Conservation (phyloP, 805 yeast species). For the Scheffersomyces spartinae region DNA sequence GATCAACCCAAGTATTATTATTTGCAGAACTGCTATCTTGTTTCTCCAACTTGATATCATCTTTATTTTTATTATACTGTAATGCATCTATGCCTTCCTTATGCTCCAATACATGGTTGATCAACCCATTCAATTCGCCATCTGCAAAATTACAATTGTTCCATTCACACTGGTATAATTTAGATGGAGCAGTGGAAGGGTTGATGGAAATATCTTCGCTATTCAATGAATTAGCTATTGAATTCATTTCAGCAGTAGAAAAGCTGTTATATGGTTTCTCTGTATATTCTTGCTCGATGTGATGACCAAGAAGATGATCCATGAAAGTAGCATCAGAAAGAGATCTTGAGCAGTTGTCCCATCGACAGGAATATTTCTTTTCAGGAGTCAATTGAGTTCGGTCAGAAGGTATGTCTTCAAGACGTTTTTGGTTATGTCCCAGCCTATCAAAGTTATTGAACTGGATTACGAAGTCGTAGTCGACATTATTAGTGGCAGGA, state of each 20-base stretch:
- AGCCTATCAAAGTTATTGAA: conserved; percentile 16
- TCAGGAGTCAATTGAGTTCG: too few relatives aligned
- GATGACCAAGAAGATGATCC: conserved; percentile 33
- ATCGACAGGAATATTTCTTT: conserved; percentile 35
- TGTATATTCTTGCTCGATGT: conserved; percentile 37
- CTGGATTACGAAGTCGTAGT: conserved; percentile 27
- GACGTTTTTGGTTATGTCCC: conserved; percentile 1
- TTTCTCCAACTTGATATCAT: too few relatives aligned
- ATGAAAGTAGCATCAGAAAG: conserved; percentile 18
- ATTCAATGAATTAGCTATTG: conserved; percentile 1
- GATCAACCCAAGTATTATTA: conserved; percentile 3
- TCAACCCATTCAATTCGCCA: conserved; percentile 37
- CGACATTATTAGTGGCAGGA: conserved; percentile 5
- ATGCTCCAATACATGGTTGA: conserved; percentile 61
- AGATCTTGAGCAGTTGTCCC: conserved; percentile 66
- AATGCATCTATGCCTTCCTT: too few relatives aligned
- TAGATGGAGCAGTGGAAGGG: conserved; percentile 5
- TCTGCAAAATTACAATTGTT: conserved; percentile 51
- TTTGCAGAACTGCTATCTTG: conserved; percentile 7
- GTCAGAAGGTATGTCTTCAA: too few relatives aligned
- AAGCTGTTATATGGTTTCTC: conserved; percentile 1
- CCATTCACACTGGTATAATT: conserved; percentile 61
- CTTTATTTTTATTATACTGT: too few relatives aligned
- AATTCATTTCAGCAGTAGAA: conserved; percentile 1
- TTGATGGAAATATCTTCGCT: too few relatives aligned